phyloP scores from a whole-genome alignment of 345 rosid species.

The Ceriops zippeliana region DNA sequence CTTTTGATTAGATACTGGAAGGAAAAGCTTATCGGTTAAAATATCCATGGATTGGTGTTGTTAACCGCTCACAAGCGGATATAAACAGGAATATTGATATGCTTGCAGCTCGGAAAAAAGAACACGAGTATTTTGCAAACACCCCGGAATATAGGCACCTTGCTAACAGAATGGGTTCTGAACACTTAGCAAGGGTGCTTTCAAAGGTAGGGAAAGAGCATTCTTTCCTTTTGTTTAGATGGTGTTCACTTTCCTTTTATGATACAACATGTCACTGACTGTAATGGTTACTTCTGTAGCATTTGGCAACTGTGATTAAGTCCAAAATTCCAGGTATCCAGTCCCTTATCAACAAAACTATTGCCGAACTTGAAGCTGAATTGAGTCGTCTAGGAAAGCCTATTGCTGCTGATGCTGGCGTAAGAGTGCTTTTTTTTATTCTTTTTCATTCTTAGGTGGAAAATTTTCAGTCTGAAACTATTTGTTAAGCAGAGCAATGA shows the following conservation, averaged over 20 bases:
- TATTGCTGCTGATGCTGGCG: constrained; percentile 97
- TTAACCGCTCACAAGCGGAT: constrained; percentile 98
- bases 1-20: constrained; percentile 65
- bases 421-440: constrained; percentile 32
- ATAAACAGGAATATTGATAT: constrained; percentile 95
- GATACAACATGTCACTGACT: constrained; percentile 1
- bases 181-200: constrained; percentile 90
- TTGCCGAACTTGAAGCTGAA: constrained; percentile 81
- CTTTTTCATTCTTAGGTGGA: background rate
- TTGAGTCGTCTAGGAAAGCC: constrained; percentile 96
- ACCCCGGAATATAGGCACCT: constrained; percentile 96
- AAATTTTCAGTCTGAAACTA: constrained; percentile 10
- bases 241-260: background rate
- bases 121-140: constrained; percentile 84
- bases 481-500: background rate
- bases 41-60: constrained; percentile 98
- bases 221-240: background rate
- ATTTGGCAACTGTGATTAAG: constrained; percentile 95
- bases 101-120: constrained; percentile 96
- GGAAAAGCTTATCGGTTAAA: constrained; percentile 84
- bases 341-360: constrained; percentile 87
- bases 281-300: constrained; percentile 47
- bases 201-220: constrained; percentile 57
- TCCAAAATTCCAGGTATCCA: constrained; percentile 94
- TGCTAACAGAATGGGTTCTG: constrained; percentile 95